These are phyloP conservation scores for Tylopilus sp. DNA, from an alignment of 768 basidiomycete genomes.

Conservation along the genomic window DNA sequence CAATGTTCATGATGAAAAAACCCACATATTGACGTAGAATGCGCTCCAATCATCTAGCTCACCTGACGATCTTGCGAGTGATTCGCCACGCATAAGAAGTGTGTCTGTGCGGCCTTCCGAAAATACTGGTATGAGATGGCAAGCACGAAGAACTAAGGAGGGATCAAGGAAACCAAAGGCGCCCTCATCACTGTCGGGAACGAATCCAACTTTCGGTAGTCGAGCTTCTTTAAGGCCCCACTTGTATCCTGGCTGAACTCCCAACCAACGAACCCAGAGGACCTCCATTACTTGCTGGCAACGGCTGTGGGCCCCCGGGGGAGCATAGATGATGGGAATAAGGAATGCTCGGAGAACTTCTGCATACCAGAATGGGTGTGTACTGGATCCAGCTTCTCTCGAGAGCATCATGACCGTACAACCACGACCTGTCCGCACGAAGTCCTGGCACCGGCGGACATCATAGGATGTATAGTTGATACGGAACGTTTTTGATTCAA, in stretches of 20 bases:
- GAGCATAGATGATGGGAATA: constrained; percentile 7
- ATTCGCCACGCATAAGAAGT: constrained; percentile 3
- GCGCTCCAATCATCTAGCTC: constrained; percentile 10
- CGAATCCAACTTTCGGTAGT: constrained; percentile 21
- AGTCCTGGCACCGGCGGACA: background rate
- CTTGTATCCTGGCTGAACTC: background rate
- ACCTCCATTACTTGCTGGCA: constrained; percentile 13
- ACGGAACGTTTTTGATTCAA: background rate
- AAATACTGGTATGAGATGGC: constrained; percentile 27
- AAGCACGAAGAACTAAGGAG: constrained; percentile 12
- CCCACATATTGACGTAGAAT: constrained; percentile 16
- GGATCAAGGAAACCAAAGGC: constrained; percentile 11
- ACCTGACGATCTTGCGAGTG: background rate
- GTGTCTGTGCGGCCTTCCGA: constrained; percentile 14
- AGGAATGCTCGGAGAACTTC: constrained; percentile 22
- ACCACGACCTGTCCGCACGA: constrained; percentile 15
- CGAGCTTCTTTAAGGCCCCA: constrained; percentile 9
- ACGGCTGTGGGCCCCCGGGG: background rate
- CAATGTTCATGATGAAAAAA: background rate
- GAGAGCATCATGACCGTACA: constrained; percentile 21
- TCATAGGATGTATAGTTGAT: background rate
- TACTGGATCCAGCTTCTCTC: constrained; percentile 3
- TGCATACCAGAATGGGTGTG: constrained; percentile 25
- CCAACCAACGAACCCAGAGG: constrained; percentile 12
- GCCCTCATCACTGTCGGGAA: constrained; percentile 6